Evolutionary conservation across 352 stramenopile genomes (phyloP).

Genomic region (Globisporangium cylindrosporum): DNA sequence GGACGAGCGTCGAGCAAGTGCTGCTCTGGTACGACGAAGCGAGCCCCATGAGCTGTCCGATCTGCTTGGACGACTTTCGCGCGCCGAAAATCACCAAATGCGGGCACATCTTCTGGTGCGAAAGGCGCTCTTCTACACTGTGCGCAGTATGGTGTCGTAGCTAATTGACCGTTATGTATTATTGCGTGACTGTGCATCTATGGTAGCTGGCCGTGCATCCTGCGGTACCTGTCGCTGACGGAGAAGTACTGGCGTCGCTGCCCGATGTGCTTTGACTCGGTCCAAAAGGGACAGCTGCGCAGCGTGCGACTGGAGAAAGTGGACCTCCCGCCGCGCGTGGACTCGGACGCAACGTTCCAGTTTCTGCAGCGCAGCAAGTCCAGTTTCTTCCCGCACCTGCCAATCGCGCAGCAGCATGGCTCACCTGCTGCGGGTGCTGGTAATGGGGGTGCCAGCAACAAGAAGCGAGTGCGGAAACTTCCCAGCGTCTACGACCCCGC

Average conservation of each 20-base stretch:
- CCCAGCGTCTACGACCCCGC: conserved; percentile 70
- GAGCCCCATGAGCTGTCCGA: conserved; percentile 61
- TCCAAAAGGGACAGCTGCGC: conserved; percentile 78
- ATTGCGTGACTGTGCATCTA: conserved; percentile 6
- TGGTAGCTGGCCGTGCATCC: conserved; percentile 76
- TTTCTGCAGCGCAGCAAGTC: conserved; percentile 69
- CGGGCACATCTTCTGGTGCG: conserved; percentile 82
- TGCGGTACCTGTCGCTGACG: conserved; percentile 78
- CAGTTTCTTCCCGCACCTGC: conserved; percentile 68
- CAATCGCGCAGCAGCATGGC: conserved; percentile 3
- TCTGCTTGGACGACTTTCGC: conserved; percentile 76
- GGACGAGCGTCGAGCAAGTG: conserved; percentile 83
- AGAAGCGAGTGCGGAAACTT: conserved; percentile 41
- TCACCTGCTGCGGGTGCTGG: not conserved
- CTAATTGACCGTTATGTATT: not conserved
- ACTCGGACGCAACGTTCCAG: conserved; percentile 56
- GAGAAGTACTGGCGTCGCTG: conserved; percentile 88
- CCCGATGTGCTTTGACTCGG: conserved; percentile 86
- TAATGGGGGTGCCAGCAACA: not conserved
- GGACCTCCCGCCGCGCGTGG: conserved; percentile 54
- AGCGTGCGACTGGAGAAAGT: conserved; percentile 67
- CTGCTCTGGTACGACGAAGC: conserved; percentile 72
- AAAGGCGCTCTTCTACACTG: not conserved
- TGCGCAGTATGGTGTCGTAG: not conserved
- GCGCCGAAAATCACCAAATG: conserved; percentile 86